Conservation (phyloP, 2,329 filamentous ascomycete genomes). For the Calycina herbarum region DNA sequence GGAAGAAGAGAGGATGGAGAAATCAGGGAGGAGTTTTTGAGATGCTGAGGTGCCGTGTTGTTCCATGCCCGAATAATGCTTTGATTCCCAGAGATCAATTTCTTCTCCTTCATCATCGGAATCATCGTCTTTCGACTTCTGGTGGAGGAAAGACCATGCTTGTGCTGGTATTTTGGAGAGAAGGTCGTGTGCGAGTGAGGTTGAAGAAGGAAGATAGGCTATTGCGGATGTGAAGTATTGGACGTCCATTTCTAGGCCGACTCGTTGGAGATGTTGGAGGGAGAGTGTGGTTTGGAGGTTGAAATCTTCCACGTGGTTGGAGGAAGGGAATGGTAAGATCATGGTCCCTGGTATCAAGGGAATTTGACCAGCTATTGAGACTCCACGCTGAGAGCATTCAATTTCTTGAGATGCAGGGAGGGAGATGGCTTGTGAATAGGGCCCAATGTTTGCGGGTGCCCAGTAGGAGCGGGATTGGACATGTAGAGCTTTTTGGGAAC, state of each 20-base stretch:
- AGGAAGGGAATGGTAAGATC: conserved; percentile 49
- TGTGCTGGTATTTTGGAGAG: conserved; percentile 46
- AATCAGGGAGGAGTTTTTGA: conserved; percentile 49
- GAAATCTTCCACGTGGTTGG: conserved; percentile 41
- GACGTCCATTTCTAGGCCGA: conserved; percentile 71
- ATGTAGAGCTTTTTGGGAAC: conserved; percentile 65
- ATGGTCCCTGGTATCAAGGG: conserved; percentile 81
- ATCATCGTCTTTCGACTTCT: conserved; percentile 34
- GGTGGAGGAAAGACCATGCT: conserved; percentile 47
- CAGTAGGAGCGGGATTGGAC: conserved; percentile 95
- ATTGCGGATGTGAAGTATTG: conserved; percentile 74
- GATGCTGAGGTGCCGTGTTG: conserved; percentile 23
- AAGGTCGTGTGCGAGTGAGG: conserved; percentile 13
- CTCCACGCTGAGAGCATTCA: conserved; percentile 31
- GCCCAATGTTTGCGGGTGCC: conserved; percentile 96
- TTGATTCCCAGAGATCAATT: conserved; percentile 68
- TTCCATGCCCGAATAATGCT: conserved; percentile 54
- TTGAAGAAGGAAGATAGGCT: conserved; percentile 62
- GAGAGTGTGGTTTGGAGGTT: conserved; percentile 66
- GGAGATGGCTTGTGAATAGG: conserved; percentile 81
- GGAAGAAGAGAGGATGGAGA: not conserved
- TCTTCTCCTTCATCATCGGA: conserved; percentile 53
- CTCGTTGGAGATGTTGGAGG: conserved; percentile 86
- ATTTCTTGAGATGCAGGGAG: conserved; percentile 31
- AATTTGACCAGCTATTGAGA: conserved; percentile 87